Evolutionary conservation across 352 stramenopile species (phyloP), one percentile per base, ranked within the genome.

Genomic region (Pythium sp.): DNA sequence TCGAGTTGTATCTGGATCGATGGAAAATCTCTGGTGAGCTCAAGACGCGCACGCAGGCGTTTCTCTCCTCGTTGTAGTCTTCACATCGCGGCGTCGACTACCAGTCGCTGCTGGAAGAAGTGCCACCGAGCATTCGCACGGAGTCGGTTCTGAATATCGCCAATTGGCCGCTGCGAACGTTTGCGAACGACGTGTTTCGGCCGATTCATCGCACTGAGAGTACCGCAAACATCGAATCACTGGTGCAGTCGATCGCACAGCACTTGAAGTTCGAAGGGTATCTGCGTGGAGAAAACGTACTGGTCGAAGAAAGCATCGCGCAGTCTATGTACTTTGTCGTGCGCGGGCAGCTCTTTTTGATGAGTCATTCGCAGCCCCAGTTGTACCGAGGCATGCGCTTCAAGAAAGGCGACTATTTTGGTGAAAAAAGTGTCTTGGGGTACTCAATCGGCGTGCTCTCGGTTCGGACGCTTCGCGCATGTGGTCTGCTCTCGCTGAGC

Each of bases 321-420:
- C 87, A 84, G 43, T 69, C 74, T 32, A 90, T 92, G 84, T 90
- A 86, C 53, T 89, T 92, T 49, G 80, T 92, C n/a, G 79, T 87
- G 0, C 72, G 72, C 54, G 84, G 84, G 0, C 65, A 79, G 38
- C 55, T 92, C 6, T 74, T 76, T 49, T 75, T 74, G 0, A 72
- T 65, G 0, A 87, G 72, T 47, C 70, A 67, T 3, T 65, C 78
- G 1, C 67, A 86, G 3, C 46, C 72, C 3, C 69, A 58, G 1
- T 8, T 69, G 28, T 72, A 71, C 55, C 57, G 58, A 11, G 67
- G 74, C 20, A 41, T 66, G 0, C 78, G 68, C 28, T 89, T 79
- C 54, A 30, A 49, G 24, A 87, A 89, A 32, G 81, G 79, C 14
- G 74, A 86, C 30, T 89, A 86, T 61, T 89, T 92, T 68, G 84